Conservation (phyloP, 164 flowering plant species). For the Macadamia integrifolia region DNA sequence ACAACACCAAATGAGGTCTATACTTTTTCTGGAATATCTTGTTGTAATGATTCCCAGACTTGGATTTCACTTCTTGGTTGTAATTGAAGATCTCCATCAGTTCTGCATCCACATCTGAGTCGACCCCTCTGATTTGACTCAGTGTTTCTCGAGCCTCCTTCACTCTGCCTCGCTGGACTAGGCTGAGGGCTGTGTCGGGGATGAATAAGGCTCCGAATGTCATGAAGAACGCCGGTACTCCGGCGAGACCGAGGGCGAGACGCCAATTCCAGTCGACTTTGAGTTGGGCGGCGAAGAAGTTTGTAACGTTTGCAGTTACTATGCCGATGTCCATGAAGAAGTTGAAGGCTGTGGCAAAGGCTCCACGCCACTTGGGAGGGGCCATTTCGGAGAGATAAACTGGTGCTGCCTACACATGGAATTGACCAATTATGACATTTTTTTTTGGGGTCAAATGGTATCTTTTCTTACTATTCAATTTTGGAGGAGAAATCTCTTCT, state of each 20-base stretch:
- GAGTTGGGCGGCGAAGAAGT: slow-evolving; percentile 35
- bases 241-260: slow-evolving; percentile 59
- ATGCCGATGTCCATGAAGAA: slow-evolving; percentile 57
- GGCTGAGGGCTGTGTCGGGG: slow-evolving; percentile 16
- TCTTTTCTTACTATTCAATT: neutral
- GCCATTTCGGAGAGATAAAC: slow-evolving; percentile 67
- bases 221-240: slow-evolving; percentile 53
- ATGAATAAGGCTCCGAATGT: slow-evolving; percentile 30
- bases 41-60: slow-evolving; percentile 29
- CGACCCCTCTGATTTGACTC: slow-evolving; percentile 5
- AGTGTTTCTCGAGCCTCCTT: slow-evolving; percentile 4
- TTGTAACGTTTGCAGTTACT: slow-evolving; percentile 43
- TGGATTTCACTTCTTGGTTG: neutral
- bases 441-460: neutral
- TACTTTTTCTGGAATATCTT: slow-evolving; percentile 22
- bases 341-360: slow-evolving; percentile 58
- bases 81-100: neutral
- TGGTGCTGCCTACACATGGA: slow-evolving; percentile 46
- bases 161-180: slow-evolving; percentile 16
- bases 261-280: slow-evolving; percentile 51
- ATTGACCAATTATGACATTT: neutral
- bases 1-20: slow-evolving; percentile 19
- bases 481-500: no score
- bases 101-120: slow-evolving; percentile 9
- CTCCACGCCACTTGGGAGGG: slow-evolving; percentile 67